Conservation (phyloP, 2,329 filamentous ascomycete species). For the Esteya vermicola region DNA sequence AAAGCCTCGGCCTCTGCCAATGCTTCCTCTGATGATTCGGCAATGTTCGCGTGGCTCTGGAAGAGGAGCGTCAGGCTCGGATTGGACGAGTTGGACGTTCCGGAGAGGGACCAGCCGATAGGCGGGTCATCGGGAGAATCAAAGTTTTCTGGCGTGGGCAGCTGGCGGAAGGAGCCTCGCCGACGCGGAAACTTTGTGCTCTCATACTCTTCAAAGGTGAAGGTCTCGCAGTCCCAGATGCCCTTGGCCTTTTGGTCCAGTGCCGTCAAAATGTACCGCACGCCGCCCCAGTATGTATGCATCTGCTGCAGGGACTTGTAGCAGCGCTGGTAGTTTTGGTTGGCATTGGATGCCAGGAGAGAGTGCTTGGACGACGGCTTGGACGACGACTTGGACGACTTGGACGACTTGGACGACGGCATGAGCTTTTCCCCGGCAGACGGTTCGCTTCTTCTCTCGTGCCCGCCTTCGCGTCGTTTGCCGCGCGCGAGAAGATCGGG, state of each 20-base stretch:
- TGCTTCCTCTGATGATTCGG: neutral
- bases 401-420: too few relatives aligned
- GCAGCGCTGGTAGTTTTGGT: constrained; percentile 75
- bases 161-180: constrained; percentile 26
- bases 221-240: constrained; percentile 62
- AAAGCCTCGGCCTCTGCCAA: too few relatives aligned
- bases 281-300: constrained; percentile 75
- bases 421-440: too few relatives aligned
- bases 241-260: constrained; percentile 80
- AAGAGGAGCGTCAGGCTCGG: constrained; percentile 75
- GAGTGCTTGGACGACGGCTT: constrained; percentile 55
- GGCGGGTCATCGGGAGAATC: constrained; percentile 35
- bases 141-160: constrained; percentile 29
- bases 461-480: too few relatives aligned
- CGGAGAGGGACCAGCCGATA: constrained; percentile 79
- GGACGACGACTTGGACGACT: too few relatives aligned
- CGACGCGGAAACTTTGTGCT: constrained; percentile 42
- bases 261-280: constrained; percentile 74
- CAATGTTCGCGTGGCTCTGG: constrained; percentile 30
- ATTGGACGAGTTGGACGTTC: constrained; percentile 72
- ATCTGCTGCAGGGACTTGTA: constrained; percentile 71
- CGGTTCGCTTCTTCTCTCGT: too few relatives aligned
- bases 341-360: constrained; percentile 65
- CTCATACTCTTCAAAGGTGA: constrained; percentile 62
- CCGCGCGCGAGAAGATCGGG: too few relatives aligned